phyloP scores from a whole-genome alignment of 805 yeast species.

The Priceomyces fermenticarens region DNA sequence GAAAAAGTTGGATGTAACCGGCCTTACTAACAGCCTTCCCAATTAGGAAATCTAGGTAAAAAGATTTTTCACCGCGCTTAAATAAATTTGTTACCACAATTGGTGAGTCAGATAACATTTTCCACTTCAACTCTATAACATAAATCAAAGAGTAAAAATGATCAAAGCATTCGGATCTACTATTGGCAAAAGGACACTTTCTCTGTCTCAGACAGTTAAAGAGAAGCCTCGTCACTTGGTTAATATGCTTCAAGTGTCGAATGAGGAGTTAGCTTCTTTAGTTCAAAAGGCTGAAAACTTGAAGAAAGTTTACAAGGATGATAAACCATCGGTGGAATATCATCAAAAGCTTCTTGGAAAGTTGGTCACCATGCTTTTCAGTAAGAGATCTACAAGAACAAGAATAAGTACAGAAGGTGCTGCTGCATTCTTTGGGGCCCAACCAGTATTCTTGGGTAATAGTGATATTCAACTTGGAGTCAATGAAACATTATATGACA shows the following conservation, averaged over 20 bases:
- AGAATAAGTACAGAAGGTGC: constrained; percentile 95
- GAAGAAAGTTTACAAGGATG: constrained; percentile 60
- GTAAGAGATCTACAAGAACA: constrained; percentile 93
- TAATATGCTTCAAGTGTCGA: constrained; percentile 74
- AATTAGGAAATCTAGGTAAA: neutral
- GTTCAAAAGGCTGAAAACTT: constrained; percentile 71
- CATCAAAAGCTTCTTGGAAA: constrained; percentile 68
- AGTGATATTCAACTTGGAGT: constrained; percentile 97
- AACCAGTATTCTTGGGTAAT: constrained; percentile 93
- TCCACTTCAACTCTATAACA: too few relatives aligned
- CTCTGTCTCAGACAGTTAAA: constrained; percentile 6
- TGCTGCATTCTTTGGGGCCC: constrained; percentile 87
- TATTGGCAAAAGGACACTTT: constrained; percentile 9
- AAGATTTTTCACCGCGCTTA: constrained; percentile 13
- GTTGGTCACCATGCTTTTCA: constrained; percentile 77
- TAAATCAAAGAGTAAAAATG: constrained; percentile 1
- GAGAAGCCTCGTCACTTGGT: constrained; percentile 64
- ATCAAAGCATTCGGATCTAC: constrained; percentile 8
- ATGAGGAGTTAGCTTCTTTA: constrained; percentile 66
- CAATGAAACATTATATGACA: constrained; percentile 86
- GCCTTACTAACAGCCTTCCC: too few relatives aligned
- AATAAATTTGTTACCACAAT: constrained; percentile 6
- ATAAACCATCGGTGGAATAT: constrained; percentile 35
- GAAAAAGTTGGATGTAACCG: too few relatives aligned
- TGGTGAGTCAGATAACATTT: constrained; percentile 7